These are phyloP conservation scores for Dryadomyces quercivorus DNA, from an alignment of 2,329 filamentous ascomycete species.

Conservation along the genomic window DNA sequence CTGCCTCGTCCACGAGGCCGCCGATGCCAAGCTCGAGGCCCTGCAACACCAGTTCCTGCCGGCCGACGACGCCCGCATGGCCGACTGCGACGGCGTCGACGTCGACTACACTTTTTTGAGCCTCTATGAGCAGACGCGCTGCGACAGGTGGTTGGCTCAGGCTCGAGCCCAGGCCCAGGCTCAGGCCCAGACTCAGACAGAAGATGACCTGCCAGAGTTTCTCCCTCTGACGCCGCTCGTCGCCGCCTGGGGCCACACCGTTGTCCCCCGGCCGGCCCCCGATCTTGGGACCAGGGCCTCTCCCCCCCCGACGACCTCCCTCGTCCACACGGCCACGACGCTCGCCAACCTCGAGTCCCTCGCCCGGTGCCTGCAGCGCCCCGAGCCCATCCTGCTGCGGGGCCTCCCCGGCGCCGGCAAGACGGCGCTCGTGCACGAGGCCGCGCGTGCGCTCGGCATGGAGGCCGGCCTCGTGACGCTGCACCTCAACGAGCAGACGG, in stretches of 20 bases:
- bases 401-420: slow-evolving; percentile 84
- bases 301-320: slow-evolving; percentile 28
- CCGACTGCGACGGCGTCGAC: slow-evolving; percentile 59
- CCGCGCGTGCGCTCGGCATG: slow-evolving; percentile 69
- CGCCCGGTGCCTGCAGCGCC: slow-evolving; percentile 51
- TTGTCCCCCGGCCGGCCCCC: slow-evolving; percentile 48
- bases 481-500: slow-evolving; percentile 94
- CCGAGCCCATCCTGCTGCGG: slow-evolving; percentile 66
- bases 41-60: slow-evolving; percentile 58
- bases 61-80: slow-evolving; percentile 45
- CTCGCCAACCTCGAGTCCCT: slow-evolving; percentile 58
- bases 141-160: too few species aligned
- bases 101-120: slow-evolving; percentile 70
- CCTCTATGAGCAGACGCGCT: slow-evolving; percentile 43
- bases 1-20: slow-evolving; percentile 63
- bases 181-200: slow-evolving; percentile 11
- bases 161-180: too few species aligned
- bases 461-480: slow-evolving; percentile 78
- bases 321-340: slow-evolving; percentile 64
- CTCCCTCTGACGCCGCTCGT: slow-evolving; percentile 45
- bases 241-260: slow-evolving; percentile 50
- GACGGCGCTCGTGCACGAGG: slow-evolving; percentile 71
- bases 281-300: not conserved
- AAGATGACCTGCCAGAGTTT: slow-evolving; percentile 1
- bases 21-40: slow-evolving; percentile 65